Conservation (phyloP, 1,139 yeast genomes). For the Lodderomyces margitis region DNA sequence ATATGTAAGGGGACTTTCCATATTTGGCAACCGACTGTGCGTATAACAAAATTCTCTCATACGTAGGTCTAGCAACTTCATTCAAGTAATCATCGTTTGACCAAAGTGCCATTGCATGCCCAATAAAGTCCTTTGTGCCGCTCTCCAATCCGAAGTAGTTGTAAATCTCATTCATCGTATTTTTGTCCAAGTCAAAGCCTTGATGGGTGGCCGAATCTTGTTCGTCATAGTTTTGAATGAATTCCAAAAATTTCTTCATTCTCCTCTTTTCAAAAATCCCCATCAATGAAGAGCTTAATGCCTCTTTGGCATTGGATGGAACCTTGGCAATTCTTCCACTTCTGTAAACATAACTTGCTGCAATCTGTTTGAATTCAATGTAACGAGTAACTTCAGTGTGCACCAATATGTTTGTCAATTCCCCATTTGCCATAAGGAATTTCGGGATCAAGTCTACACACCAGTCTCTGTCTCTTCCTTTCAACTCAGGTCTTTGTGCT, state of each 20-base stretch:
- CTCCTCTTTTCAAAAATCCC: conserved; percentile 96
- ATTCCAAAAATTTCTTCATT: conserved; percentile 88
- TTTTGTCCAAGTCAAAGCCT: conserved; percentile 78
- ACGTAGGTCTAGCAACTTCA: conserved; percentile 90
- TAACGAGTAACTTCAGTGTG: conserved; percentile 96
- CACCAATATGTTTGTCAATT: conserved; percentile 88
- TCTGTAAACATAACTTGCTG: conserved; percentile 92
- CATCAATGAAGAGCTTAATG: conserved; percentile 87
- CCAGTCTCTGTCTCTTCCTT: conserved; percentile 97
- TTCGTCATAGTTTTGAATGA: conserved; percentile 79
- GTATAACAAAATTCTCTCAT: conserved; percentile 81
- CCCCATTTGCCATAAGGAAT: conserved; percentile 97
- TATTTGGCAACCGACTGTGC: conserved; percentile 90
- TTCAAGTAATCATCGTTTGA: conserved; percentile 85
- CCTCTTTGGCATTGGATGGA: conserved; percentile 90
- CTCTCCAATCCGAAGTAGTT: conserved; percentile 86
- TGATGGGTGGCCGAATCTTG: conserved; percentile 80
- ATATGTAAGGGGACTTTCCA: conserved; percentile 95
- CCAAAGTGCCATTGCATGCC: conserved; percentile 98
- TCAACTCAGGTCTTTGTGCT: conserved; percentile 65
- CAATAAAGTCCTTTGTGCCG: conserved; percentile 94
- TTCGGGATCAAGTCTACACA: conserved; percentile 96
- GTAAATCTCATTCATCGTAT: conserved; percentile 91
- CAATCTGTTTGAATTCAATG: conserved; percentile 92
- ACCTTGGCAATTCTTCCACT: conserved; percentile 91